Evolutionary conservation across 2,329 filamentous ascomycete genomes (phyloP), one percentile per base, ranked within the genome.

Genomic region (Phoma herbarum): DNA sequence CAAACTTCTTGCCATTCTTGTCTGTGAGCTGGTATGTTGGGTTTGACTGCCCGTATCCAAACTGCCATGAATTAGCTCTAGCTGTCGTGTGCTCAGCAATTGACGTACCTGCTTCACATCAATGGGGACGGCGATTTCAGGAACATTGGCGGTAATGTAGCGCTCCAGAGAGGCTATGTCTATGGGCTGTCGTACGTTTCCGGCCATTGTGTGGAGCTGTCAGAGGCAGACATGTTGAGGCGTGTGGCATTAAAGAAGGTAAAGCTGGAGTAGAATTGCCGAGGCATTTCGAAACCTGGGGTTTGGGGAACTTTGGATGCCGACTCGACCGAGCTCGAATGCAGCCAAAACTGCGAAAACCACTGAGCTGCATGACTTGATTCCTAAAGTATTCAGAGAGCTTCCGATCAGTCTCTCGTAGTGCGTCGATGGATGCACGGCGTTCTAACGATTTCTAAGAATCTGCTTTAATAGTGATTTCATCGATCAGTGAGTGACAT

Each of bases 21-120:
- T 88, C 88, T 16, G 88, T 96, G 72, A 98, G 84, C 72, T 94
- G 92, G 80, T 98, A 99, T 2, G 95, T 99, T 43, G 95, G 95
- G 76, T 98, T 99, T 58, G 92, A 97, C 80, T 98, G 95, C 60
- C 95, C 95, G 77, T 96, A 98, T 70, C 93, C 92, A 76, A 98
- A 99, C 91, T 98, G 72, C 31, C 20, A 25, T 5, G 28, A 45
- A 41, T 41, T 54, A 43, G 55, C 59, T 41, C 59, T 46, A 53
- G 25, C 48, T 12, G 55, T 37, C 26, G 18, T 29, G 16, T 43
- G 48, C 43, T 31, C n/a, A n/a, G 23, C 28, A 44, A 25, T 35
- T 23, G 11, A 50, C 63, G 33, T 80, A 93, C 93, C 86, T 97
- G 94, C 81, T 97, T 96, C 66, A 98, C 82, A 44, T 93, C 89